Evolutionary conservation across 2,329 filamentous ascomycete species (phyloP).

Genomic region (Fusarium proliferatum): DNA sequence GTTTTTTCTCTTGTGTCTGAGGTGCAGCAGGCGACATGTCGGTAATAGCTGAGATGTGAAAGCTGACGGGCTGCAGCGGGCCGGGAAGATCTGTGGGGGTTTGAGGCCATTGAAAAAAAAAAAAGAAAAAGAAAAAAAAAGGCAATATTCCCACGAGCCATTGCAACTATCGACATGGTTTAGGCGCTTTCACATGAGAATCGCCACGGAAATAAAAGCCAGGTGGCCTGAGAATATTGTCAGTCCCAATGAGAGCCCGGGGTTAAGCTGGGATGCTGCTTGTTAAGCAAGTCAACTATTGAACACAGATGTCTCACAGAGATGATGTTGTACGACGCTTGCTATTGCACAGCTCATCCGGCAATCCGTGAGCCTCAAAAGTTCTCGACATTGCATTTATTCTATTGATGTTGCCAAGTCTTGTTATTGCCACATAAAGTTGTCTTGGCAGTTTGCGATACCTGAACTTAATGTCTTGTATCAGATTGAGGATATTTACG

Average conservation of each 20-base stretch:
- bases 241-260: background rate
- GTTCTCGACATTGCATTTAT: background rate
- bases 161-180: background rate
- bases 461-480: background rate
- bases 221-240: background rate
- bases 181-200: background rate
- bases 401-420: background rate
- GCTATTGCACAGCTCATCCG: conserved; percentile 8
- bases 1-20: conserved; percentile 1
- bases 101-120: conserved; percentile 22
- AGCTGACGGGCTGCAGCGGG: conserved; percentile 32
- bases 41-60: conserved; percentile 31
- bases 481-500: background rate
- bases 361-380: conserved; percentile 17
- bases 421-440: background rate
- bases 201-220: background rate
- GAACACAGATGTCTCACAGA: conserved; percentile 36
- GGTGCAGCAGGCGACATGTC: conserved; percentile 26
- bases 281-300: conserved; percentile 19
- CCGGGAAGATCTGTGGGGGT: conserved; percentile 34
- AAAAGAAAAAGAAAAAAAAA: conserved; percentile 14
- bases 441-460: background rate
- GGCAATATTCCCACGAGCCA: conserved; percentile 14
- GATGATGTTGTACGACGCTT: conserved; percentile 15
- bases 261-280: conserved; percentile 9